Percentiles rank a stretch among this genome's conserved stretches.
Evolutionary conservation across 495 filamentous ascomycete species (phyloP).

Genomic region (Thermochaetoides thermophila): DNA sequence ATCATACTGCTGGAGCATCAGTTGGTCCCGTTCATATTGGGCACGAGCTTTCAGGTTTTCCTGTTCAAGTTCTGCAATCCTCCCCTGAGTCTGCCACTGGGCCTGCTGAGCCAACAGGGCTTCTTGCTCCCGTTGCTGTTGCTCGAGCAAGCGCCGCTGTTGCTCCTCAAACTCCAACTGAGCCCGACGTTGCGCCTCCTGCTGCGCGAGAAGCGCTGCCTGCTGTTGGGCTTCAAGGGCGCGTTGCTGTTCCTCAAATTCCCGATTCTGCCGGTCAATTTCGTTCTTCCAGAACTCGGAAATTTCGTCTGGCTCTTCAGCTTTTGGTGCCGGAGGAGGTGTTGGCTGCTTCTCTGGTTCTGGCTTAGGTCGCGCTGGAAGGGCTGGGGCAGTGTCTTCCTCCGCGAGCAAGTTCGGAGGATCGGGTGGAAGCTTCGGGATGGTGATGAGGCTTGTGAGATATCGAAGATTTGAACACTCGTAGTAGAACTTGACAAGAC

Average conservation of each 20-base stretch:
- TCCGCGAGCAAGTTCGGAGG: constrained; percentile 78
- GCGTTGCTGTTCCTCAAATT: constrained; percentile 85
- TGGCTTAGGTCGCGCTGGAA: constrained; percentile 68
- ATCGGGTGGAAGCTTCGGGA: constrained; percentile 89
- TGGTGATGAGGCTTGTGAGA: constrained; percentile 86
- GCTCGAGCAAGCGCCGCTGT: constrained; percentile 73
- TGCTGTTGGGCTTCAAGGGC: constrained; percentile 73
- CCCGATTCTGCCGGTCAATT: constrained; percentile 74
- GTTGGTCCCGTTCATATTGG: constrained; percentile 90
- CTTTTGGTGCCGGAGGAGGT: constrained; percentile 45
- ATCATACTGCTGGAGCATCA: constrained; percentile 95
- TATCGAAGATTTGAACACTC: constrained; percentile 97
- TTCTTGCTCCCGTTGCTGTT: constrained; percentile 81
- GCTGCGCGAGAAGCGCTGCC: constrained; percentile 46
- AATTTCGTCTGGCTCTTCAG: constrained; percentile 82
- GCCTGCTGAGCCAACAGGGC: constrained; percentile 76
- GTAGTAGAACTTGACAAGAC: constrained; percentile 94
- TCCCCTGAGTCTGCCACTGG: constrained; percentile 81
- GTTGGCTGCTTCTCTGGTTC: constrained; percentile 51
- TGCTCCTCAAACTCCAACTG: constrained; percentile 93
- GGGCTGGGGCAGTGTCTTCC: constrained; percentile 64
- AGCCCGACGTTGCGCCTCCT: constrained; percentile 63
- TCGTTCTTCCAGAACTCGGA: constrained; percentile 96
- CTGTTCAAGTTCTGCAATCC: constrained; percentile 82
- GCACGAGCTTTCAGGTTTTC: constrained; percentile 89